These are phyloP conservation scores for Cornus controversa DNA, from an alignment of 148 eudicot species.

Conservation along the genomic window DNA sequence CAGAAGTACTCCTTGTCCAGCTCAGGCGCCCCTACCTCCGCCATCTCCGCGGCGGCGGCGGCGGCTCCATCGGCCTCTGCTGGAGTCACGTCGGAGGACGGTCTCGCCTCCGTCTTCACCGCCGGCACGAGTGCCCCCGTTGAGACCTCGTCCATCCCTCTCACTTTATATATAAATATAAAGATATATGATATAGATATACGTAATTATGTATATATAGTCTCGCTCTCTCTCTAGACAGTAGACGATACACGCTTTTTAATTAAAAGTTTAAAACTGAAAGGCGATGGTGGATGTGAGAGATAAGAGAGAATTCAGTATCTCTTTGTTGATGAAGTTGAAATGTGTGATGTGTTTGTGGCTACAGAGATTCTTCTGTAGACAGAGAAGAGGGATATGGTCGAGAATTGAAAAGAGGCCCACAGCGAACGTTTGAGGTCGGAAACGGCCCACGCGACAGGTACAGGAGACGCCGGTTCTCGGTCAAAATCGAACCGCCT, in stretches of 20 bases:
- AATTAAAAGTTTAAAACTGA: no score
- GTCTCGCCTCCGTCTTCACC: slow-evolving; percentile 27
- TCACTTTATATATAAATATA: slow-evolving; percentile 1
- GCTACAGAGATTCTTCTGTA: background rate
- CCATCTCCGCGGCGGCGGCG: background rate
- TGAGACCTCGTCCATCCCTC: slow-evolving; percentile 34
- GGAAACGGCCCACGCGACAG: slow-evolving; percentile 26
- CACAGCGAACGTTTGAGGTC: slow-evolving; percentile 21
- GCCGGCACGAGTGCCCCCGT: slow-evolving; percentile 54
- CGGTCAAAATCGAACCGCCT: background rate
- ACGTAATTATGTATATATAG: background rate
- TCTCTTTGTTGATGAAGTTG: background rate
- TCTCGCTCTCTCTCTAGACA: background rate
- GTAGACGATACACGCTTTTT: no score
- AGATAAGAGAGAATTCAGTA: background rate
- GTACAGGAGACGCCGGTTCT: background rate
- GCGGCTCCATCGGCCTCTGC: slow-evolving; percentile 12
- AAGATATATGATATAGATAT: no score
- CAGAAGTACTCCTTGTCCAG: slow-evolving; percentile 51
- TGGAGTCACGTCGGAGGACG: slow-evolving; percentile 17
- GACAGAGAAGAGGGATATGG: background rate
- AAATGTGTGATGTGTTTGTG: background rate
- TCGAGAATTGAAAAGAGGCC: slow-evolving; percentile 6
- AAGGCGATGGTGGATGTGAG: no score
- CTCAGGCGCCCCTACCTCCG: slow-evolving; percentile 21